Evolutionary conservation across 1,284 basidiomycete genomes (phyloP), one percentile per base, ranked within the genome.

Genomic region (Quambalaria eucalypti): DNA sequence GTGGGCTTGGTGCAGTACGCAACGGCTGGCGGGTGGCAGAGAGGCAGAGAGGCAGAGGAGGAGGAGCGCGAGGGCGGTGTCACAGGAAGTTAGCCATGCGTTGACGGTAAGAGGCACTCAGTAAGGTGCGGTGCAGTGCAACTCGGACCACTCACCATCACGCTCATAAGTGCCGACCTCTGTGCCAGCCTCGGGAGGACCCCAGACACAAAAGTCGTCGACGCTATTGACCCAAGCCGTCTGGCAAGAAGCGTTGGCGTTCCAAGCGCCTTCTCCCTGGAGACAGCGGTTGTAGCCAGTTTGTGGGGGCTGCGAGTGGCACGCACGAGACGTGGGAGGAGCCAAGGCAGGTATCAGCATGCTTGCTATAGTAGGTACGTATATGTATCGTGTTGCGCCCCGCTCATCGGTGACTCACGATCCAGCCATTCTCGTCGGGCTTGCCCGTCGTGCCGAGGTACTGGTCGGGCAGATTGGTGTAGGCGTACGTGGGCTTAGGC

Each of bases 1-100:
- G 59, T 64, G 21, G 62, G 54, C 28, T 66, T 74, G 12, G 72
- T 73, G 54, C 72, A 74, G 60, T 71, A 74, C 19, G 69, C 66
- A 10, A 74, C 69, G 40, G 64, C 69, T 6, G 56, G 50, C 2
- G 61, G 46, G 51, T 71, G 21, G 36, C 16, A 39, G 21, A 39
- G 21, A 39, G n/a, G n/a, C n/a, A n/a, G n/a, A n/a, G n/a, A n/a
- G n/a, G n/a, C n/a, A n/a, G n/a, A n/a, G n/a, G n/a, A n/a, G n/a
- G n/a, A n/a, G n/a, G n/a, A n/a, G n/a, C n/a, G n/a, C n/a, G n/a
- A n/a, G n/a, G n/a, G n/a, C n/a, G 16, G 36, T 14, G 16, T 39
- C 36, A 39, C 16, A 39, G 36, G 31, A 10, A 5, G 16, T 39
- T 12, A 5, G 16, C 16, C 36, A 21, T 39, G 16, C 3, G 36